These are phyloP conservation scores for Somion occarium DNA, from an alignment of 1,284 basidiomycete species.

Conservation along the genomic window DNA sequence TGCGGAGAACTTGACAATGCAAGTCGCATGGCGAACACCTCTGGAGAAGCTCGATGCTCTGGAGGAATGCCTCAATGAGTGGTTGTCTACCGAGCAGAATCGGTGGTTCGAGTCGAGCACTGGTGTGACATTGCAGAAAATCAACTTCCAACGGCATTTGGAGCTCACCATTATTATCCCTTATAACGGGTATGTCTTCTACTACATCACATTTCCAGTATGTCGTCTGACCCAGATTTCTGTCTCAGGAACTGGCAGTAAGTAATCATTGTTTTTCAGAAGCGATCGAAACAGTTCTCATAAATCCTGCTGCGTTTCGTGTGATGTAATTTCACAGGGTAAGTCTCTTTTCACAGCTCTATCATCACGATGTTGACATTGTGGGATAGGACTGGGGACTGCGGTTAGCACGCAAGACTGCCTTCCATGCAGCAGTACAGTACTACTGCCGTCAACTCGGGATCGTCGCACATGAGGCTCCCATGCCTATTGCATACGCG, in stretches of 20 bases:
- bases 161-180: conserved; percentile 64
- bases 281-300: not conserved
- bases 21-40: conserved; percentile 71
- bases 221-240: not conserved
- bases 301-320: conserved; percentile 2
- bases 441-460: conserved; percentile 65
- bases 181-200: conserved; percentile 55
- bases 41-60: conserved; percentile 64
- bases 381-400: conserved; percentile 54
- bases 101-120: conserved; percentile 70
- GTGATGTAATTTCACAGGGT: not conserved
- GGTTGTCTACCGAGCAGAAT: conserved; percentile 72
- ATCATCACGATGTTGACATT: not conserved
- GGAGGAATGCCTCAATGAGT: conserved; percentile 60
- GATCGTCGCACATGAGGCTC: conserved; percentile 54
- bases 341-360: not conserved
- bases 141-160: conserved; percentile 57
- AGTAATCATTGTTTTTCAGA: conserved; percentile 7
- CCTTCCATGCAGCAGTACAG: conserved; percentile 72
- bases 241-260: conserved; percentile 22
- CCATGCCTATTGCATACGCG: conserved; percentile 51
- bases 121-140: conserved; percentile 53
- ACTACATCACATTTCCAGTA: not conserved
- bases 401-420: conserved; percentile 55
- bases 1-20: conserved; percentile 60